Evolutionary conservation across 768 basidiomycete species (phyloP).

Genomic region (Suillus clintonianus): DNA sequence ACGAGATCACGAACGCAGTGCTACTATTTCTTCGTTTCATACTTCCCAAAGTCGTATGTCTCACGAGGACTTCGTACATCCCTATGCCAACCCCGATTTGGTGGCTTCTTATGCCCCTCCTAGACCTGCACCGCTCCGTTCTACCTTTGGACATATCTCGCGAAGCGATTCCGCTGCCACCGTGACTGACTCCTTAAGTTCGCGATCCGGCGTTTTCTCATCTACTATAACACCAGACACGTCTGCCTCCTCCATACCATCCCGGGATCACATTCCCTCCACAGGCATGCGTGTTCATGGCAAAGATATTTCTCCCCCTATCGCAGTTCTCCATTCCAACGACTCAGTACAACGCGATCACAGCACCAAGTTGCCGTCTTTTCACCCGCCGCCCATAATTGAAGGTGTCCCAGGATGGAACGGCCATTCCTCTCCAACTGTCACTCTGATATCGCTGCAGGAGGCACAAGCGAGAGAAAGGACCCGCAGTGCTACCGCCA

Average conservation of each 20-base stretch:
- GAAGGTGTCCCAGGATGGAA: constrained; percentile 49
- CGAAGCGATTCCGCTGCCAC: constrained; percentile 57
- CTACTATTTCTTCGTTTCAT: constrained; percentile 21
- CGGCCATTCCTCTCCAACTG: constrained; percentile 50
- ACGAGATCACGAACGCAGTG: constrained; percentile 11
- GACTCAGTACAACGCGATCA: constrained; percentile 29
- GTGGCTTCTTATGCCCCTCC: constrained; percentile 40
- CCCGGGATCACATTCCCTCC: constrained; percentile 14
- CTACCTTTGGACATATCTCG: constrained; percentile 34
- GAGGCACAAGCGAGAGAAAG: constrained; percentile 74
- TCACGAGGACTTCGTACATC: constrained; percentile 52
- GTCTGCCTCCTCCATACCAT: constrained; percentile 25
- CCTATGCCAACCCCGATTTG: constrained; percentile 81
- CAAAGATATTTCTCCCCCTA: constrained; percentile 59
- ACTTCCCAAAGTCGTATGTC: constrained; percentile 37
- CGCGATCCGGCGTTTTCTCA: constrained; percentile 37
- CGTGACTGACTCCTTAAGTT: constrained; percentile 46
- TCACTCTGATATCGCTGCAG: constrained; percentile 73
- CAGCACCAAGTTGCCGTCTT: constrained; percentile 29
- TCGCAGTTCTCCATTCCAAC: constrained; percentile 38
- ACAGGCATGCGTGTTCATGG: constrained; percentile 35
- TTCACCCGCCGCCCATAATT: constrained; percentile 34
- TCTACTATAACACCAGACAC: constrained; percentile 37
- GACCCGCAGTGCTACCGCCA: constrained; percentile 50
- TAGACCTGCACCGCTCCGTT: constrained; percentile 27